Percentiles rank a stretch among this genome's conserved stretches.
Evolutionary conservation across 1,284 basidiomycete species (phyloP).

Genomic region (Sanghuangporus baumii): DNA sequence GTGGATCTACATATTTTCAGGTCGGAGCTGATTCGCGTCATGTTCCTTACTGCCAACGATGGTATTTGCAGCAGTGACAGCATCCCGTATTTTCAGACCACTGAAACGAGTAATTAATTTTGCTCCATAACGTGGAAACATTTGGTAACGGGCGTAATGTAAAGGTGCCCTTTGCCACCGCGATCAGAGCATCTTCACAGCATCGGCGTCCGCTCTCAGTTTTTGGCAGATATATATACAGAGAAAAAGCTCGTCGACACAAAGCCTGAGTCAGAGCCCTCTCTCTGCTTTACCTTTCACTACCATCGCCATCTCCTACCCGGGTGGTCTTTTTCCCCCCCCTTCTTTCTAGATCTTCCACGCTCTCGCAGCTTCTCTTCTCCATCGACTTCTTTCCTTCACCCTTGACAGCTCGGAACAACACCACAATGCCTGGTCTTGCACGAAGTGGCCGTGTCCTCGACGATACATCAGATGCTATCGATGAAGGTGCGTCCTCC

Average conservation of each 20-base stretch:
- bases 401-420: not conserved
- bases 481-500: slow-evolving; percentile 61
- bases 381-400: not conserved
- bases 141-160: not conserved
- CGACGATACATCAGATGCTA: slow-evolving; percentile 66
- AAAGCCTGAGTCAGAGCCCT: not conserved
- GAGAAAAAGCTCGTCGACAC: not conserved
- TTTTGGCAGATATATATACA: not conserved
- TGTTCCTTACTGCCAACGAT: not conserved
- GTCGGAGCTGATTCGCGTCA: not conserved
- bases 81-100: not conserved
- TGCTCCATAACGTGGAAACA: not conserved
- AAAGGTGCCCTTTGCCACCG: not conserved
- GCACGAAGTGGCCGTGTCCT: slow-evolving; percentile 34
- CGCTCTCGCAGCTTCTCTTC: not conserved
- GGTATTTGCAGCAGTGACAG: not conserved
- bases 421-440: slow-evolving; percentile 14
- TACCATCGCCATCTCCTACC: not conserved
- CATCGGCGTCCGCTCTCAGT: not conserved
- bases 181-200: not conserved
- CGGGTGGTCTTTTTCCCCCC: not conserved
- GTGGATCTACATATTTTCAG: not conserved
- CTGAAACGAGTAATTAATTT: not conserved
- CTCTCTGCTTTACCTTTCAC: not conserved
- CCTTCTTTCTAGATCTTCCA: not conserved